Conservation (phyloP, 805 yeast genomes). For the Dipodascus geniculatus region DNA sequence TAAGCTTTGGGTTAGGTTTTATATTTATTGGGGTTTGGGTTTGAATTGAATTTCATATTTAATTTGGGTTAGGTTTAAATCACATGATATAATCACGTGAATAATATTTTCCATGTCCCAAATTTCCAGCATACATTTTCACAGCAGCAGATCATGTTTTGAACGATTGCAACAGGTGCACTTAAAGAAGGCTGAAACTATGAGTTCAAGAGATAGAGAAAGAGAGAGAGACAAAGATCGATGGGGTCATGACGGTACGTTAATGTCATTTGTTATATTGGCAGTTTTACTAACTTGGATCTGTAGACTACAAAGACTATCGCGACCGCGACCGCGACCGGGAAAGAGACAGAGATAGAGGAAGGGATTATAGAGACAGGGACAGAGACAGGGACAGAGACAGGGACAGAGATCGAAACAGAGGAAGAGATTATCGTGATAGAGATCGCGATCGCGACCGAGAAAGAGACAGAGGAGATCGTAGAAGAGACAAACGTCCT, state of each 20-base stretch:
- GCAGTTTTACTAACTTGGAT: conserved; percentile 12
- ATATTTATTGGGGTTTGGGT: too few species aligned
- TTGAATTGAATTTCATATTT: too few species aligned
- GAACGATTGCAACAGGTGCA: too few species aligned
- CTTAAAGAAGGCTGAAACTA: too few species aligned
- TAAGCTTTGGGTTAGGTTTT: too few species aligned
- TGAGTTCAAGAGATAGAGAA: conserved; percentile 9
- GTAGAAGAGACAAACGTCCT: conserved; percentile 4
- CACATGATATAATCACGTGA: neutral
- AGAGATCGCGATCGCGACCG: conserved; percentile 7
- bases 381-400: conserved; percentile 10
- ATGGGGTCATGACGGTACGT: conserved; percentile 7
- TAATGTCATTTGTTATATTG: conserved; percentile 15
- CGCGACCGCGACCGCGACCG: conserved; percentile 11
- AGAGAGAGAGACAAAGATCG: conserved; percentile 12
- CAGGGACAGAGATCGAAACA: conserved; percentile 7
- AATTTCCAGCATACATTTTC: neutral
- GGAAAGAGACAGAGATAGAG: conserved; percentile 17
- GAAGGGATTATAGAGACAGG: conserved; percentile 15
- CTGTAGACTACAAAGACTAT: conserved; percentile 11
- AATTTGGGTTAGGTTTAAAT: too few species aligned
- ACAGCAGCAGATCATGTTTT: too few species aligned
- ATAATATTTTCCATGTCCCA: neutral
- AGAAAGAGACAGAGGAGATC: neutral
- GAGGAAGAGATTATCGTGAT: conserved; percentile 9